Percentiles rank a stretch among this genome's conserved stretches.
phyloP scores from a whole-genome alignment of 169 alveolate species.

The Plasmodium gonderi region DNA sequence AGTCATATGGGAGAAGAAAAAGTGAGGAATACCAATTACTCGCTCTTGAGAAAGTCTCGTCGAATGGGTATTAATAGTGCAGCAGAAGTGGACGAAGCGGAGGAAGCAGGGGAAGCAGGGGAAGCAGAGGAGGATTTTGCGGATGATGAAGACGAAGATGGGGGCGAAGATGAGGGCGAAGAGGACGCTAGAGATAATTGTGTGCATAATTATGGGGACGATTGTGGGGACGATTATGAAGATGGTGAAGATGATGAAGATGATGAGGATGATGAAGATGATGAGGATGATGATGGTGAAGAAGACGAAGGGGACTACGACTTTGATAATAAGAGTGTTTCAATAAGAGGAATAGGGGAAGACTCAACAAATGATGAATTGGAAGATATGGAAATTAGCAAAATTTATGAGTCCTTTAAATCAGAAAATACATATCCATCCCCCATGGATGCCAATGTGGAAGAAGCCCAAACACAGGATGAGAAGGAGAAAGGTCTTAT shows the following conservation, averaged over 20 bases:
- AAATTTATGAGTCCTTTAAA: slow-evolving; percentile 1
- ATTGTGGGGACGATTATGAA: neutral
- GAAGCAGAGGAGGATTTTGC: neutral
- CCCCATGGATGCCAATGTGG: neutral
- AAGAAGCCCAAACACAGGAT: neutral
- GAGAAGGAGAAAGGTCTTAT: neutral
- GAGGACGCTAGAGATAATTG: neutral
- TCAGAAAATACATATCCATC: neutral
- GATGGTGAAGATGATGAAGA: neutral
- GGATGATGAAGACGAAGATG: neutral
- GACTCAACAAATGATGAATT: slow-evolving; percentile 20
- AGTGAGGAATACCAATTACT: neutral
- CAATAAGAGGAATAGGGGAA: slow-evolving; percentile 27
- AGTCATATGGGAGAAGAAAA: neutral
- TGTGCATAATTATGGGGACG: neutral
- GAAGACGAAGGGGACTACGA: neutral
- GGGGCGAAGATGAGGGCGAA: neutral
- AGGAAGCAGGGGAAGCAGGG: neutral
- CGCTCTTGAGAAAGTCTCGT: neutral
- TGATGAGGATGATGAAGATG: neutral
- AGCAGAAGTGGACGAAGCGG: neutral
- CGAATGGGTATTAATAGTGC: neutral
- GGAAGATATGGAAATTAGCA: neutral
- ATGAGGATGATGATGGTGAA: neutral
- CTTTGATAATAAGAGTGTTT: slow-evolving; percentile 7